Evolutionary conservation across 2,329 filamentous ascomycete species (phyloP).

Genomic region (Chrysosporium queenslandicum): DNA sequence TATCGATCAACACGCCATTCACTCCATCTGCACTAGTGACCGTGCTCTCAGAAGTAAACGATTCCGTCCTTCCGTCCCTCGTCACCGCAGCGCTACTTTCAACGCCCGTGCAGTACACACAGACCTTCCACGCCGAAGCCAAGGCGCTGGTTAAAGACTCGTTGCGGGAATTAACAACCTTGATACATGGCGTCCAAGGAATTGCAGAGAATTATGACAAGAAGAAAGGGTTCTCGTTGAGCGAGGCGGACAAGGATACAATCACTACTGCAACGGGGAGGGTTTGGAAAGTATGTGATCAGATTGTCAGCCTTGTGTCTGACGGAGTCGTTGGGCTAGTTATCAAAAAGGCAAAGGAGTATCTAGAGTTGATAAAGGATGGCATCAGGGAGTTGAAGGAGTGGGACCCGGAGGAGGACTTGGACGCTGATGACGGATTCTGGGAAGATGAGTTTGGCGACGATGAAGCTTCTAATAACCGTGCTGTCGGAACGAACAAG

Average conservation of each 20-base stretch:
- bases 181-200: constrained; percentile 50
- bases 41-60: constrained; percentile 62
- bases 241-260: constrained; percentile 39
- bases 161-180: constrained; percentile 51
- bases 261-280: constrained; percentile 61
- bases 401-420: constrained; percentile 66
- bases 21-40: constrained; percentile 64
- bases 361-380: constrained; percentile 66
- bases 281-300: constrained; percentile 76
- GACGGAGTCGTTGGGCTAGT: constrained; percentile 62
- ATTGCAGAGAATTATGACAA: constrained; percentile 35
- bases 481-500: constrained; percentile 12
- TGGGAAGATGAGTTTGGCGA: constrained; percentile 27
- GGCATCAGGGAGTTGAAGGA: constrained; percentile 77
- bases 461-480: constrained; percentile 15
- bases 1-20: constrained; percentile 79
- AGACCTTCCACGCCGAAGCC: constrained; percentile 54
- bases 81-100: constrained; percentile 61
- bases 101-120: constrained; percentile 51
- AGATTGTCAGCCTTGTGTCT: constrained; percentile 52
- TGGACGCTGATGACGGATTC: constrained; percentile 42
- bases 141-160: constrained; percentile 49
- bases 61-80: constrained; percentile 63
- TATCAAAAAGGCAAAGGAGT: constrained; percentile 61
- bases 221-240: constrained; percentile 23